A percentile compares a stretch with the other conserved stretches of the same genome.
These are phyloP conservation scores for Myriosclerotinia duriaeana DNA, from an alignment of 2,329 filamentous ascomycete species.

Conservation along the genomic window DNA sequence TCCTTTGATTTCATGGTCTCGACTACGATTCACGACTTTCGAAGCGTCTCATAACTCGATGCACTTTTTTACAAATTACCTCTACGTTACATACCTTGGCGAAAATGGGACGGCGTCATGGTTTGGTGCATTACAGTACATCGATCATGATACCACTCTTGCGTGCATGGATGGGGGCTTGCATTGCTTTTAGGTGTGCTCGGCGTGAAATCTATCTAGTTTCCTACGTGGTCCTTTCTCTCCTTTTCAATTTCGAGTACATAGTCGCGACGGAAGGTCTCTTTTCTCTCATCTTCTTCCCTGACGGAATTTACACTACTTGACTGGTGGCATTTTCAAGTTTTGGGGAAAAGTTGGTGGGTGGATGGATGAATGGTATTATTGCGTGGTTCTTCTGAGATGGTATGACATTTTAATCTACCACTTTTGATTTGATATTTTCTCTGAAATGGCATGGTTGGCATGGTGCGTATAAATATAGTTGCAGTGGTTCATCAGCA, in stretches of 20 bases:
- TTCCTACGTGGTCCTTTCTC: constrained; percentile 4
- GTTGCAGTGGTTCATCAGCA: constrained; percentile 13
- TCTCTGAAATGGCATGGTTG: neutral
- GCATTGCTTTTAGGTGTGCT: constrained; percentile 21
- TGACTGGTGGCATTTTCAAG: neutral
- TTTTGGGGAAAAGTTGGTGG: constrained; percentile 5
- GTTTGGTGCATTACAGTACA: constrained; percentile 20
- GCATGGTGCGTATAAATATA: constrained; percentile 14
- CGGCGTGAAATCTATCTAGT: constrained; percentile 17
- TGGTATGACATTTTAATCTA: neutral
- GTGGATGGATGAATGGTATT: neutral
- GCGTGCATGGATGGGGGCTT: constrained; percentile 16
- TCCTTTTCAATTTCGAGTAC: constrained; percentile 4
- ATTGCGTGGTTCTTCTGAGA: neutral
- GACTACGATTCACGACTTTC: constrained; percentile 7
- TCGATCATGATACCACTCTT: constrained; percentile 22
- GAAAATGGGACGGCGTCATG: constrained; percentile 20
- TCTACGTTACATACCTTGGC: constrained; percentile 17
- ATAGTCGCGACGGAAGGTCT: constrained; percentile 14
- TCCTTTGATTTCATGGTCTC: neutral
- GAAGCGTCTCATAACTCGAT: constrained; percentile 3
- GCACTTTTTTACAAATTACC: constrained; percentile 4
- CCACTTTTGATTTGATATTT: neutral
- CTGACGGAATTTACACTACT: neutral
- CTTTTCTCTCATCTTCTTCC: constrained; percentile 4